Evolutionary conservation across 129 eudicot species (phyloP).

Genomic region (Flaveria trinervia): DNA sequence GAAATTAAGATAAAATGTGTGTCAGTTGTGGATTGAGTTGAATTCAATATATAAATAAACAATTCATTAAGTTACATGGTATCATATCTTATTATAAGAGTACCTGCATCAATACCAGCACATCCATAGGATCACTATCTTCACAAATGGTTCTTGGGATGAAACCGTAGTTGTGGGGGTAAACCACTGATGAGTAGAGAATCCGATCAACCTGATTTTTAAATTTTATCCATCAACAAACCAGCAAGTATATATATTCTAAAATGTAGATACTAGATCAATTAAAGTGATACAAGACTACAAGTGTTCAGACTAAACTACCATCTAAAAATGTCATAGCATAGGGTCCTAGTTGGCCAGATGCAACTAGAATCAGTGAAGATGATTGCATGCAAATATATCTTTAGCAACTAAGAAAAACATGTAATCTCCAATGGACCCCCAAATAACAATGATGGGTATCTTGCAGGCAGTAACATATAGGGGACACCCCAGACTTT

Average conservation of each 20-base stretch:
- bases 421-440: neutral
- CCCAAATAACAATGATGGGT: neutral
- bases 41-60: conserved; percentile 9
- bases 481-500: neutral
- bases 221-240: conserved; percentile 19
- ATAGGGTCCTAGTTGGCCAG: neutral
- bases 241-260: conserved; percentile 3
- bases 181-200: conserved; percentile 93
- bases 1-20: neutral
- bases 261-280: neutral
- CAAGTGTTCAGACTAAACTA: neutral
- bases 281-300: neutral
- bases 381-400: neutral
- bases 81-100: neutral
- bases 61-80: neutral
- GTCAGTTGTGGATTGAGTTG: conserved; percentile 11
- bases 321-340: neutral
- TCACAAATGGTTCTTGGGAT: conserved; percentile 91
- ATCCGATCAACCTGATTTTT: conserved; percentile 75
- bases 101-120: conserved; percentile 96
- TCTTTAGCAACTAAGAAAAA: conserved; percentile 11
- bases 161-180: conserved; percentile 98
- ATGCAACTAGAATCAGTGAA: neutral
- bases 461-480: neutral
- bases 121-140: conserved; percentile 95